A percentile compares a stretch with the other conserved stretches of the same genome.
Conservation (phyloP, 495 filamentous ascomycete species). For the Podospora comata region DNA sequence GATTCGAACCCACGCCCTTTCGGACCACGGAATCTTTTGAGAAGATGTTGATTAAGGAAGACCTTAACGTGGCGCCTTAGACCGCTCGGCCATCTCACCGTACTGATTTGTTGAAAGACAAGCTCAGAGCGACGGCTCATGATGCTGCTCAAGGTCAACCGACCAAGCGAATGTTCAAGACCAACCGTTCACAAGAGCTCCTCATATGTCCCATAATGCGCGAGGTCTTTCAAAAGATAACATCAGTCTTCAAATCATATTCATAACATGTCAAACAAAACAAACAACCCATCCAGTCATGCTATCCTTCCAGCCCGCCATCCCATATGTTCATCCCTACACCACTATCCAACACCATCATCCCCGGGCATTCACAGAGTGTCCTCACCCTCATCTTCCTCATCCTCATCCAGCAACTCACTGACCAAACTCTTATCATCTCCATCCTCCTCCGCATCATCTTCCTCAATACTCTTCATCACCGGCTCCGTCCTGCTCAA, state of each 20-base stretch:
- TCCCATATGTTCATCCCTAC: neutral
- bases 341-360: neutral
- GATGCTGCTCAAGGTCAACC: neutral
- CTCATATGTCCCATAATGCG: no score
- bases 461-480: neutral
- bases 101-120: neutral
- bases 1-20: conserved; percentile 42
- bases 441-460: neutral
- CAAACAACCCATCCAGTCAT: neutral
- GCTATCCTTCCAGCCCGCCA: neutral
- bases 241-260: neutral
- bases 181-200: neutral
- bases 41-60: neutral
- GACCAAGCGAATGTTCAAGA: neutral
- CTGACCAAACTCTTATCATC: conserved; percentile 10
- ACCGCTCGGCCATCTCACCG: neutral
- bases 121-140: neutral
- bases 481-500: conserved; percentile 3
- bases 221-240: no score
- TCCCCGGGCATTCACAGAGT: neutral
- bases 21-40: conserved; percentile 32
- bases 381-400: conserved; percentile 9
- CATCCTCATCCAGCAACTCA: conserved; percentile 11
- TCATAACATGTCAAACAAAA: neutral
- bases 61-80: neutral